A percentile compares a stretch with the other conserved stretches of the same genome.
phyloP scores from a whole-genome alignment of 2,329 filamentous ascomycete species.

The Sclerotinia sclerotiorum region DNA sequence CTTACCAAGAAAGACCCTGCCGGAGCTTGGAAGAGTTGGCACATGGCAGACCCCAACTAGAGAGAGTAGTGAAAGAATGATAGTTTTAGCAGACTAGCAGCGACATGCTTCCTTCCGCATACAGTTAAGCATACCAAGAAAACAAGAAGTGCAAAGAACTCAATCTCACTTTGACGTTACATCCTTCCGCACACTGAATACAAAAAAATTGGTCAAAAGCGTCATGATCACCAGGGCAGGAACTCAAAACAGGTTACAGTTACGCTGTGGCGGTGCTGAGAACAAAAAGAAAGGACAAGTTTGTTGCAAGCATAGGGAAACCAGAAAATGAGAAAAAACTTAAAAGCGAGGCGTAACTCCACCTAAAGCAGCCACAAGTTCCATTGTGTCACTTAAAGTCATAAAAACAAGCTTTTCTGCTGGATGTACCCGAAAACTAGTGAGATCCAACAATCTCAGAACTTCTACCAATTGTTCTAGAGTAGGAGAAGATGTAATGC shows the following conservation, averaged over 20 bases:
- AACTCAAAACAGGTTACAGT: conserved; percentile 4
- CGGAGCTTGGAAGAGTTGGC: conserved; percentile 20
- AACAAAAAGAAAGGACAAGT: neutral
- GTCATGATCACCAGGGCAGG: neutral
- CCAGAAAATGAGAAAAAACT: neutral
- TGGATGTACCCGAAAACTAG: neutral
- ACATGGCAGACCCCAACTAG: conserved; percentile 11
- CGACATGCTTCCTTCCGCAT: neutral
- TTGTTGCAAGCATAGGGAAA: neutral
- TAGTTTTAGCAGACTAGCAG: neutral
- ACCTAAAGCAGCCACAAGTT: conserved; percentile 11
- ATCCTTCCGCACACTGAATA: neutral
- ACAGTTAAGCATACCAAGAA: conserved; percentile 2
- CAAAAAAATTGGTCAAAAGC: neutral
- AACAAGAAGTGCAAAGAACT: conserved; percentile 9
- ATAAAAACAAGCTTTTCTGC: conserved; percentile 15
- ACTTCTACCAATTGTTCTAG: neutral
- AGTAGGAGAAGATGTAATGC: neutral
- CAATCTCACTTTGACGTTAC: neutral
- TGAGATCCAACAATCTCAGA: neutral
- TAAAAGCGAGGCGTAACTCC: neutral
- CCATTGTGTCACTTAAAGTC: conserved; percentile 5
- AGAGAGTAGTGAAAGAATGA: conserved; percentile 2
- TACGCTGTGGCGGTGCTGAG: conserved; percentile 3
- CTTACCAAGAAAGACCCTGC: neutral